phyloP scores from a whole-genome alignment of 352 stramenopile genomes.

The Phytophthora hybrid region DNA sequence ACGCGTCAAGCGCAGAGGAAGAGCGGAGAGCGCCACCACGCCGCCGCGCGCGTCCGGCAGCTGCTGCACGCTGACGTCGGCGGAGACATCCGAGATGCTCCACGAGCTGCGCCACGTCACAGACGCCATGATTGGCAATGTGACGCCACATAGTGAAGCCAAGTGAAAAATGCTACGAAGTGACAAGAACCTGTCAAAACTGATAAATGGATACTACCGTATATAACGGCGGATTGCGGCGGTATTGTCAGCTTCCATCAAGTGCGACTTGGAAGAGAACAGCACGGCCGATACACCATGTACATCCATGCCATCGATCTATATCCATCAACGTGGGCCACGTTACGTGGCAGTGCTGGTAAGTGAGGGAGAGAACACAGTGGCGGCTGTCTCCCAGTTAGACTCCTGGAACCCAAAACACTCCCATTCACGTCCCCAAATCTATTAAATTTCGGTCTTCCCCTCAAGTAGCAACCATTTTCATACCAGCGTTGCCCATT shows the following conservation, averaged over 20 bases:
- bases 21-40: conserved; percentile 18
- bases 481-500: neutral
- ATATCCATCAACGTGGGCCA: neutral
- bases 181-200: conserved; percentile 21
- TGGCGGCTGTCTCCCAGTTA: neutral
- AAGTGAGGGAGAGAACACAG: neutral
- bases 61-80: conserved; percentile 3
- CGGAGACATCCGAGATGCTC: neutral
- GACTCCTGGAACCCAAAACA: conserved; percentile 8
- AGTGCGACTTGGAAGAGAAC: too few species aligned
- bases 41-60: conserved; percentile 8
- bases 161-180: conserved; percentile 22
- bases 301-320: neutral
- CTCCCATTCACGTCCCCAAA: neutral
- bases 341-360: too few species aligned
- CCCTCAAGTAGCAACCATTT: conserved; percentile 5
- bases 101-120: conserved; percentile 40
- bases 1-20: conserved; percentile 36
- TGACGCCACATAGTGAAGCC: conserved; percentile 19
- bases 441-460: neutral
- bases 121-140: conserved; percentile 24
- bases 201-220: conserved; percentile 9
- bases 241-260: neutral
- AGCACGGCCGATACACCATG: too few species aligned
- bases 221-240: too few species aligned